phyloP scores from a whole-genome alignment of 2,329 filamentous ascomycete genomes.

The Botrytis porri region DNA sequence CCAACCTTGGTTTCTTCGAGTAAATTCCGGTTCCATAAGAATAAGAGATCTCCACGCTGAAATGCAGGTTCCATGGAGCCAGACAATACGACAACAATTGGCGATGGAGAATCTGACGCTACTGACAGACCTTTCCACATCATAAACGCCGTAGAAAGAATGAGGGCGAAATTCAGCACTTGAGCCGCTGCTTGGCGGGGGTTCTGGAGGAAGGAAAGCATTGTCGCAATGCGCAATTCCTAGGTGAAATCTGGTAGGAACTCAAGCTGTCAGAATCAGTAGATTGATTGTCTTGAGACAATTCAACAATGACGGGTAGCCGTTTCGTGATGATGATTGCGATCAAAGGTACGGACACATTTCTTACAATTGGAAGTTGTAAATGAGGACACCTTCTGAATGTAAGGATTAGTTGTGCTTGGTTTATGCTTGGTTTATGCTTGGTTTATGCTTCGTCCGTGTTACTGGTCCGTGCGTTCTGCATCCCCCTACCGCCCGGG shows the following conservation, averaged over 20 bases:
- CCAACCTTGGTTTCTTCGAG: slow-evolving; percentile 62
- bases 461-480: neutral
- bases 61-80: slow-evolving; percentile 62
- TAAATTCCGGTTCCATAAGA: slow-evolving; percentile 55
- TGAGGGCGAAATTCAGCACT: slow-evolving; percentile 69
- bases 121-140: slow-evolving; percentile 70
- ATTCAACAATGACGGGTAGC: neutral
- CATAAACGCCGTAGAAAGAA: slow-evolving; percentile 73
- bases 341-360: slow-evolving; percentile 10
- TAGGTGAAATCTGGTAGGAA: neutral
- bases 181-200: slow-evolving; percentile 65
- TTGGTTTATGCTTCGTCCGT: neutral
- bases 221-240: slow-evolving; percentile 33
- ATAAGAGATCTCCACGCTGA: slow-evolving; percentile 56
- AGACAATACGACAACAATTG: slow-evolving; percentile 60
- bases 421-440: slow-evolving; percentile 6
- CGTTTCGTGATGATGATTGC: neutral
- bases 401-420: neutral
- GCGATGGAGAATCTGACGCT: slow-evolving; percentile 56
- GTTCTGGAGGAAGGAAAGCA: slow-evolving; percentile 57
- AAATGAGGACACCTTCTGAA: slow-evolving; percentile 6
- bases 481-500: neutral
- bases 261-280: neutral
- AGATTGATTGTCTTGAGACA: neutral
- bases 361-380: neutral